These are phyloP conservation scores for Boletus edulis DNA, from an alignment of 768 basidiomycete genomes.

Conservation along the genomic window DNA sequence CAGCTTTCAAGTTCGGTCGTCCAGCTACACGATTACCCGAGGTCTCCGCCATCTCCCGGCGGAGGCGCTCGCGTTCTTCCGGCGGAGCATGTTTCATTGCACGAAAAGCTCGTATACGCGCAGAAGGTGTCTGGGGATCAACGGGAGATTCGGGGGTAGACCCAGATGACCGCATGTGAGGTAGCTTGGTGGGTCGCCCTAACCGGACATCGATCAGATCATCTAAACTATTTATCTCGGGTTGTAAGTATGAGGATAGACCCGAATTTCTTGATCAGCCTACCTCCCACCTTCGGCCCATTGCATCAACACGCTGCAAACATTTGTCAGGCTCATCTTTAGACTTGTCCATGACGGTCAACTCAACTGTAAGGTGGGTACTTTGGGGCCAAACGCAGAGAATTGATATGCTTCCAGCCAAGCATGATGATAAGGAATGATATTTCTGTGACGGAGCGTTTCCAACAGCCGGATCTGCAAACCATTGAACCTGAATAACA, in stretches of 20 bases:
- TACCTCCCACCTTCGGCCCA: conserved; percentile 87
- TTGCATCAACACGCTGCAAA: conserved; percentile 78
- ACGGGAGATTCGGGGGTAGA: conserved; percentile 23
- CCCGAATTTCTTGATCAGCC: neutral
- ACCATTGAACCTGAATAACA: neutral
- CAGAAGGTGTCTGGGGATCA: conserved; percentile 56
- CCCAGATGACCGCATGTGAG: conserved; percentile 39
- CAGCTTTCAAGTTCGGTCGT: conserved; percentile 56
- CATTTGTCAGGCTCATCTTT: neutral
- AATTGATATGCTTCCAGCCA: conserved; percentile 89
- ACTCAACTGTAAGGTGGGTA: conserved; percentile 84
- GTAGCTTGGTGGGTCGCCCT: conserved; percentile 49
- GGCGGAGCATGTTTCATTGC: conserved; percentile 64
- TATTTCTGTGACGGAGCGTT: conserved; percentile 85
- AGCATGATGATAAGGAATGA: conserved; percentile 93
- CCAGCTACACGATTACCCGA: conserved; percentile 21
- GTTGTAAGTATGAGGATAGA: neutral
- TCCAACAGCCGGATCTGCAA: conserved; percentile 79
- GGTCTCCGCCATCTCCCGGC: conserved; percentile 46
- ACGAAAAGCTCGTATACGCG: conserved; percentile 74
- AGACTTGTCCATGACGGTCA: neutral
- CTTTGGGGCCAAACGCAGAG: conserved; percentile 83
- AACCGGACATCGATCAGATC: conserved; percentile 82
- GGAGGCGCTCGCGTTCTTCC: conserved; percentile 59
- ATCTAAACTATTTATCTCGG: conserved; percentile 51